Conservation (phyloP, 768 basidiomycete genomes). For the Cystobasidium tubakii region DNA sequence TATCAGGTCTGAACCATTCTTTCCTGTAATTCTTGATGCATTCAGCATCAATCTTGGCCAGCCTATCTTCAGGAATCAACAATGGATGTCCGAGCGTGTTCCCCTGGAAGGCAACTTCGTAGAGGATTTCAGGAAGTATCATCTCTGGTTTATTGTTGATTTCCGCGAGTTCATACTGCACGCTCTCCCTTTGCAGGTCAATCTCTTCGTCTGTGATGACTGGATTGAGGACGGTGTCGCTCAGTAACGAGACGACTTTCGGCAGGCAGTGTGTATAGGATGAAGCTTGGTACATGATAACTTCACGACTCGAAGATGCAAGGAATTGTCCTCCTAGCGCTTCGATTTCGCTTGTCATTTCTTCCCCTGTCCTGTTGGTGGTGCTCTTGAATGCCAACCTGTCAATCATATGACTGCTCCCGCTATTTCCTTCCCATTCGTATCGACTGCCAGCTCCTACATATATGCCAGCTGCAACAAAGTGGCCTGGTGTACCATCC, state of each 20-base stretch:
- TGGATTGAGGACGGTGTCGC: conserved; percentile 81
- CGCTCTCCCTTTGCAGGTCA: conserved; percentile 73
- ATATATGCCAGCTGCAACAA: conserved; percentile 86
- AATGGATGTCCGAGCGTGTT: conserved; percentile 82
- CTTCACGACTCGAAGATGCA: conserved; percentile 82
- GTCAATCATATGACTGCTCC: conserved; percentile 86
- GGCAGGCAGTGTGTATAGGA: conserved; percentile 79
- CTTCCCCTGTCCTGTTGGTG: conserved; percentile 60
- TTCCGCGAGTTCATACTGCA: conserved; percentile 83
- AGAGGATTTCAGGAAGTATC: conserved; percentile 83
- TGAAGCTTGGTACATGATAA: conserved; percentile 96
- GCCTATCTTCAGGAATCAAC: conserved; percentile 77
- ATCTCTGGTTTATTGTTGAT: conserved; percentile 82
- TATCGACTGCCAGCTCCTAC: conserved; percentile 89
- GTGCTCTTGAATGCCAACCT: conserved; percentile 87
- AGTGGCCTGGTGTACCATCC: conserved; percentile 83
- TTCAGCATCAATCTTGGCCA: conserved; percentile 61
- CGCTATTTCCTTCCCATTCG: conserved; percentile 66
- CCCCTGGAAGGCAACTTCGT: conserved; percentile 72
- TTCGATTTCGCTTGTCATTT: conserved; percentile 76
- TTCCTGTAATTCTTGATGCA: conserved; percentile 62
- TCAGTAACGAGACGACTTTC: conserved; percentile 75
- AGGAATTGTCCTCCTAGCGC: conserved; percentile 83
- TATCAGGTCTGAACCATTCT: conserved; percentile 84
- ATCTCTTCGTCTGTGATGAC: conserved; percentile 71